These are phyloP conservation scores for Ganoderma meredithae DNA, from an alignment of 1,284 basidiomycete genomes.

Conservation along the genomic window DNA sequence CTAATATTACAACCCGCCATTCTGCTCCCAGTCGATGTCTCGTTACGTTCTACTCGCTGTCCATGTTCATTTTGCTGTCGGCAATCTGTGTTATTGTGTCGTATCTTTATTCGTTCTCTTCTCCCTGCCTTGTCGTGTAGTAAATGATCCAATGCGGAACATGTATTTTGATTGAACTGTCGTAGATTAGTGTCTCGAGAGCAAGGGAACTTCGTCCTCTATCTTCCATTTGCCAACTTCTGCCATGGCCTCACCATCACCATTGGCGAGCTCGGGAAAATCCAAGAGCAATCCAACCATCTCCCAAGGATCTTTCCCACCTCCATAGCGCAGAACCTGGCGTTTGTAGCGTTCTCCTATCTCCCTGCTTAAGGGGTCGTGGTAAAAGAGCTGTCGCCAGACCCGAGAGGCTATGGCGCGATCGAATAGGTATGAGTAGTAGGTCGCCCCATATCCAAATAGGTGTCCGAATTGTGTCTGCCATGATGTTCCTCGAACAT, in stretches of 20 bases:
- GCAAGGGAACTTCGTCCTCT: constrained; percentile 61
- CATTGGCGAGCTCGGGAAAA: constrained; percentile 66
- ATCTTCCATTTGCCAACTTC: constrained; percentile 89
- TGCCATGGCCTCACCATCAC: constrained; percentile 86
- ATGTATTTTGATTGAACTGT: too few relatives aligned
- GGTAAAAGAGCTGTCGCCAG: constrained; percentile 81
- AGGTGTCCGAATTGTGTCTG: constrained; percentile 97
- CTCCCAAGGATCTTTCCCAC: constrained; percentile 92
- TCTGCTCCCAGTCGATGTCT: too few relatives aligned
- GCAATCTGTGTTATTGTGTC: too few relatives aligned
- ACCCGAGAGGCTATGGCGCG: constrained; percentile 93
- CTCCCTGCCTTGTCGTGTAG: too few relatives aligned
- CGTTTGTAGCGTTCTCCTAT: constrained; percentile 83
- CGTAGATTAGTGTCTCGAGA: constrained; percentile 30
- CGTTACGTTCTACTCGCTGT: too few relatives aligned
- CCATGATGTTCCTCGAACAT: constrained; percentile 86
- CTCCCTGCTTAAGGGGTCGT: constrained; percentile 66
- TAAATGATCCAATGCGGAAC: too few relatives aligned
- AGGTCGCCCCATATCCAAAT: constrained; percentile 96
- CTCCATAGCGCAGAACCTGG: constrained; percentile 83
- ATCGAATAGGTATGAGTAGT: constrained; percentile 98
- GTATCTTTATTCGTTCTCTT: too few relatives aligned
- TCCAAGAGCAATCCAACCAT: constrained; percentile 86
- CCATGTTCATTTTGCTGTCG: too few relatives aligned
- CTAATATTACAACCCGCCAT: too few relatives aligned